Base-by-base conservation (phyloP, 805 yeast genomes). In the Tetrapisispora phaffii region DNA sequence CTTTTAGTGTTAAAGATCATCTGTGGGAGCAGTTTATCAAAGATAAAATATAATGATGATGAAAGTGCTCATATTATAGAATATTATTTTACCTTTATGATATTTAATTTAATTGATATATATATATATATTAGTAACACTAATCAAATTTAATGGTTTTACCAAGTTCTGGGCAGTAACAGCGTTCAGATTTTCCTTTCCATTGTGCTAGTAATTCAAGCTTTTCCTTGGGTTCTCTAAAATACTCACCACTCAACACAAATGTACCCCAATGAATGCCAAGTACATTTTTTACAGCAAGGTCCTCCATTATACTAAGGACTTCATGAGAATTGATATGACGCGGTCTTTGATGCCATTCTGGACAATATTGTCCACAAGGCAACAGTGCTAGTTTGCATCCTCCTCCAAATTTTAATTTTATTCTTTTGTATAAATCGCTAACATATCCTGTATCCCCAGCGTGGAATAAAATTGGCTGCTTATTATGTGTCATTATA, bases 251-350 rank as follows among this genome's bases (percentile, higher is more conserved):
- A 60, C 95, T 84, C 53, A 90, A 66, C 22, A 87, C 80, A 65
- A 88, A 90, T 0, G 97, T 90, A 0, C 97, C 97, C 95, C 96
- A 90, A 63, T 90, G 97, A 28, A 90, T 87, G 1, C 97, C 97
- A 42, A 83, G 75, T 65, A 85, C 76, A 49, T 73, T 75, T 46
- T 72, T 62, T 2, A 85, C 79, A 6, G 73, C 66, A 46, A 87
- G 56, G 50, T 82, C 85, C 15, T 72, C 57, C 74, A 80, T 79
- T 4, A 88, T 80, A 48, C 76, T 69, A 3, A 85, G 50, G 10
- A 89, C 79, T 56, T 90, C 97, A 33, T 66, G 71, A 0, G 97
- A 97, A 41, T 80, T 78, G 41, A 82, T 84, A 59, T 90, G 97
- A 53, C 96, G 75, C 4, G 96, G 90, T 47, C 76, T 75, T 57